Conservation (phyloP, 2,329 filamentous ascomycete genomes). For the Cytospora mali region DNA sequence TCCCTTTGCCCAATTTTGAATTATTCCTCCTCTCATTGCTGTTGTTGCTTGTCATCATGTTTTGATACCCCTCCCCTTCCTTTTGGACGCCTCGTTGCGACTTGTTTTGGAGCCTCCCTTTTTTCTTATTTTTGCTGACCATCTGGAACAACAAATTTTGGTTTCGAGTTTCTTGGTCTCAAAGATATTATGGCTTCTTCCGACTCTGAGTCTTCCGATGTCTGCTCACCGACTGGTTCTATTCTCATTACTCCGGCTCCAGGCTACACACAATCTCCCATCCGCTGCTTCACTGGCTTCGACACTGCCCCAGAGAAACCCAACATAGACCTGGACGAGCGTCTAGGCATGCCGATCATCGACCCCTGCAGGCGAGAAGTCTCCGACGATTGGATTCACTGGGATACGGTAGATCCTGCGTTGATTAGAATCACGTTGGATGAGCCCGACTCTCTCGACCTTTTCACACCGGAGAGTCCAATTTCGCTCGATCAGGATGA, state of each 20-base stretch:
- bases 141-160: slow-evolving; percentile 18
- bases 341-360: not conserved
- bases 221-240: slow-evolving; percentile 21
- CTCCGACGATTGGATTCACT: slow-evolving; percentile 20
- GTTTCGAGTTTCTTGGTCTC: slow-evolving; percentile 20
- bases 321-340: not conserved
- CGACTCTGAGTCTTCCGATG: slow-evolving; percentile 13
- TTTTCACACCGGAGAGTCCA: not conserved
- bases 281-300: slow-evolving; percentile 1
- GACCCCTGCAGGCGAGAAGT: slow-evolving; percentile 6
- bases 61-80: slow-evolving; percentile 23
- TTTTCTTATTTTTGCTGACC: slow-evolving; percentile 9
- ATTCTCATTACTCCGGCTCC: slow-evolving; percentile 15
- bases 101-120: slow-evolving; percentile 13
- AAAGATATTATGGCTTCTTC: slow-evolving; percentile 26
- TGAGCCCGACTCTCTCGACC: slow-evolving; percentile 13
- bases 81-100: slow-evolving; percentile 25
- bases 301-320: not conserved
- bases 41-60: slow-evolving; percentile 20
- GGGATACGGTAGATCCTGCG: slow-evolving; percentile 26
- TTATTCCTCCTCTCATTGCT: slow-evolving; percentile 13
- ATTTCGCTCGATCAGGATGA: not conserved
- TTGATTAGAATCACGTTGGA: slow-evolving; percentile 26
- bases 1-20: slow-evolving; percentile 13
- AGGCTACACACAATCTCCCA: not conserved